Conservation (phyloP, 1,284 basidiomycete species). For the Waitea zeae region DNA sequence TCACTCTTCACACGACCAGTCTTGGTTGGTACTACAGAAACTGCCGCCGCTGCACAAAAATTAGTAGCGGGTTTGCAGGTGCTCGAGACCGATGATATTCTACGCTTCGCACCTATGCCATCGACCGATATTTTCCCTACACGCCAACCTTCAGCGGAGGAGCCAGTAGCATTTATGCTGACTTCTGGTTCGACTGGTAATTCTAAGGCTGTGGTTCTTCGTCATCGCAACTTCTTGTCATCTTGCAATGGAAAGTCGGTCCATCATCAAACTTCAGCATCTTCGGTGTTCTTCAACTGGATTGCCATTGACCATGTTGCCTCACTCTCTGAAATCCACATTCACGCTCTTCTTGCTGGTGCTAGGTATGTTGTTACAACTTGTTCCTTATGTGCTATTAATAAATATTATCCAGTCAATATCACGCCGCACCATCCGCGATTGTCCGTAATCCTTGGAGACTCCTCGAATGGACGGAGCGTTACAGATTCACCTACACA, state of each 20-base stretch:
- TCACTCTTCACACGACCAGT: slow-evolving; percentile 6
- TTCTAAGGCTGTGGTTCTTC: slow-evolving; percentile 15
- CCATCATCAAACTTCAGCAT: slow-evolving; percentile 8
- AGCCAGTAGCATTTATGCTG: slow-evolving; percentile 9
- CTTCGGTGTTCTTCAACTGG: slow-evolving; percentile 14
- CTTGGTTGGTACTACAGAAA: slow-evolving; percentile 6
- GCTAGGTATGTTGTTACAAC: no score
- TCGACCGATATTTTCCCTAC: slow-evolving; percentile 1
- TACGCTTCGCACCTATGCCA: slow-evolving; percentile 1
- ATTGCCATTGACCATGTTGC: slow-evolving; percentile 22
- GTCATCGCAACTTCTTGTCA: slow-evolving; percentile 9
- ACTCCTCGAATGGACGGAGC: slow-evolving; percentile 8
- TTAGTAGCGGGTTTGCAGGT: slow-evolving; percentile 5
- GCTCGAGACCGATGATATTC: slow-evolving; percentile 3
- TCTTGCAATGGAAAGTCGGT: slow-evolving; percentile 9
- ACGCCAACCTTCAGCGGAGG: slow-evolving; percentile 2
- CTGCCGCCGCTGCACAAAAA: slow-evolving; percentile 3
- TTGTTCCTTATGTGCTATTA: background rate
- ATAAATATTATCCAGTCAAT: slow-evolving; percentile 7
- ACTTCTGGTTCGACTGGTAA: slow-evolving; percentile 19
- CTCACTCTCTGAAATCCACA: slow-evolving; percentile 10
- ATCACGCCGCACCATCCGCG: slow-evolving; percentile 8
- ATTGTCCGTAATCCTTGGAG: slow-evolving; percentile 7
- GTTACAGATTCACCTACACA: slow-evolving; percentile 10
- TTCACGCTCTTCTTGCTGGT: slow-evolving; percentile 8